A percentile compares a stretch with the other conserved stretches of the same genome.
Conservation (phyloP, 805 yeast species). For the Kodamaea kakaduensis region DNA sequence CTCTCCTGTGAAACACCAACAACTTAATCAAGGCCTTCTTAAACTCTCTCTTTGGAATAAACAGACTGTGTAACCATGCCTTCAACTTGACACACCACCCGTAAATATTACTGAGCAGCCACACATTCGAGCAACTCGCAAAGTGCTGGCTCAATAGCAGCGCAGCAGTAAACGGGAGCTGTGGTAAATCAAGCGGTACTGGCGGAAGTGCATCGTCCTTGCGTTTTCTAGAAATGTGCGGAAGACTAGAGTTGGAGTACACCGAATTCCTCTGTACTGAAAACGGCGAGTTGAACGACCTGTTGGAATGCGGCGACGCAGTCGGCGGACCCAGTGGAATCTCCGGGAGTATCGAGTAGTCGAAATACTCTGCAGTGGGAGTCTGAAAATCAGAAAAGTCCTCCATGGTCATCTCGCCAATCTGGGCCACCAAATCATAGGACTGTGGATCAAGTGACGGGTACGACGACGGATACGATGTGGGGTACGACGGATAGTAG, state of each 20-base stretch:
- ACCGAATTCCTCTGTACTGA: conserved; percentile 5
- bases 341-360: conserved; percentile 34
- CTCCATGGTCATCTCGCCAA: conserved; percentile 8
- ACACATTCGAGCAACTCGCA: conserved; percentile 42
- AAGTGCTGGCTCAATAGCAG: conserved; percentile 47
- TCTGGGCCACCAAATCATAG: conserved; percentile 10
- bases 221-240: conserved; percentile 9
- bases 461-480: too few relatives aligned
- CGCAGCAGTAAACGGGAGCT: conserved; percentile 53
- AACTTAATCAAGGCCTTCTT: conserved; percentile 49
- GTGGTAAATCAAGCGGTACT: conserved; percentile 47
- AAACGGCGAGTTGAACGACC: conserved; percentile 3
- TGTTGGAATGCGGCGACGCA: conserved; percentile 4
- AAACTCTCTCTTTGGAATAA: conserved; percentile 49
- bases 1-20: conserved; percentile 48
- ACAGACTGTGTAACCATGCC: conserved; percentile 51
- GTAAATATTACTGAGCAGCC: conserved; percentile 47
- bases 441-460: neutral
- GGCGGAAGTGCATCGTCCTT: conserved; percentile 35
- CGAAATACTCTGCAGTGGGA: conserved; percentile 26
- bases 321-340: conserved; percentile 18
- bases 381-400: conserved; percentile 18
- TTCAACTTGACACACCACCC: conserved; percentile 51
- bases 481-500: too few relatives aligned
- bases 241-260: conserved; percentile 3